phyloP scores from a whole-genome alignment of 2,329 filamentous ascomycete species.

The Lachnellula cervina region DNA sequence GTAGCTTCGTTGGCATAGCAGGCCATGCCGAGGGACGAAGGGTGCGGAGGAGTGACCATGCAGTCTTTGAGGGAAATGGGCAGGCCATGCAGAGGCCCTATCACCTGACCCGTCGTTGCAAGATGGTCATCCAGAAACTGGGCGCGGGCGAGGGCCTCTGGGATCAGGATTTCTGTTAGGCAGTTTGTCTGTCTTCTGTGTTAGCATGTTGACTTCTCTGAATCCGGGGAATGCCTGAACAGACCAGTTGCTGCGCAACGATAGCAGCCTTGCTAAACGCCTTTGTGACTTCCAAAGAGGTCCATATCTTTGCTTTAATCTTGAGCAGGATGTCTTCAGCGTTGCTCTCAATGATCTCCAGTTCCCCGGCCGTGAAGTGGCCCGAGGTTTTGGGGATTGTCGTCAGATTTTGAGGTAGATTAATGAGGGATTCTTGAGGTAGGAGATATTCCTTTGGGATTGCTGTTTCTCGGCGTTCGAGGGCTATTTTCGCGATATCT shows the following conservation, averaged over 20 bases:
- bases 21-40: conserved; percentile 34
- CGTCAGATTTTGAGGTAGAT: conserved; percentile 26
- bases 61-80: conserved; percentile 39
- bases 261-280: conserved; percentile 52
- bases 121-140: conserved; percentile 49
- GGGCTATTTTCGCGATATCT: conserved; percentile 35
- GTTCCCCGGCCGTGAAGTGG: conserved; percentile 36
- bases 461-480: conserved; percentile 31
- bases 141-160: conserved; percentile 46
- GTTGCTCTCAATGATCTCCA: conserved; percentile 43
- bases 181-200: conserved; percentile 48
- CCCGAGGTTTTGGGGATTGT: conserved; percentile 23
- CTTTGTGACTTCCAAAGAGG: conserved; percentile 45
- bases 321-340: conserved; percentile 33
- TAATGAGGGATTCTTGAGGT: conserved; percentile 15
- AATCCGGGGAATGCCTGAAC: background rate
- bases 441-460: conserved; percentile 30
- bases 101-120: conserved; percentile 32
- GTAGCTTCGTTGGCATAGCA: conserved; percentile 33
- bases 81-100: conserved; percentile 38
- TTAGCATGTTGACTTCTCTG: background rate
- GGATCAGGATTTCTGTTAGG: conserved; percentile 52
- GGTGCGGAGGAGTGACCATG: conserved; percentile 33
- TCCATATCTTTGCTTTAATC: conserved; percentile 39
- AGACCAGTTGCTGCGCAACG: conserved; percentile 50